Conservation (phyloP, 495 filamentous ascomycete genomes). For the Podospora tetraspora region DNA sequence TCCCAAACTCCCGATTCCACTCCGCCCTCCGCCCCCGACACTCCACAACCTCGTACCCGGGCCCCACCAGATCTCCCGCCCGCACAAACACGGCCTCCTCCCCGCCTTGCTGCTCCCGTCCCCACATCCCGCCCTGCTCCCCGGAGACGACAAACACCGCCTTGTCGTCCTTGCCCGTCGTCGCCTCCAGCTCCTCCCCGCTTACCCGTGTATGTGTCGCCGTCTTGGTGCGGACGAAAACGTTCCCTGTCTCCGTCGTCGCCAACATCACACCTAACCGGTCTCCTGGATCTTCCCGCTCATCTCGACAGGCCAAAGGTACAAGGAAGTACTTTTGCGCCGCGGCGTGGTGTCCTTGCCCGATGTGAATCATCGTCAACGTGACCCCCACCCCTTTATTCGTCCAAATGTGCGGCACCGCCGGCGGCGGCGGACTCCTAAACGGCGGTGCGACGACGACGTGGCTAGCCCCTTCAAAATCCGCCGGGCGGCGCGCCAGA, state of each 20-base stretch:
- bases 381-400: constrained; percentile 26
- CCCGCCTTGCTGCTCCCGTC: background rate
- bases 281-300: constrained; percentile 9
- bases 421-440: background rate
- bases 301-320: constrained; percentile 18
- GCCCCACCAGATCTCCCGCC: constrained; percentile 19
- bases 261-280: constrained; percentile 21
- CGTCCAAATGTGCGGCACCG: constrained; percentile 15
- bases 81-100: constrained; percentile 23
- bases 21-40: constrained; percentile 8
- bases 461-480: constrained; percentile 18
- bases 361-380: constrained; percentile 11
- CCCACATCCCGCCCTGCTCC: background rate
- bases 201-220: constrained; percentile 14
- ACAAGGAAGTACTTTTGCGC: constrained; percentile 16
- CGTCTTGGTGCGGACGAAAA: constrained; percentile 21
- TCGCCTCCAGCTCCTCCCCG: constrained; percentile 2
- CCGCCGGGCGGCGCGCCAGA: constrained; percentile 16
- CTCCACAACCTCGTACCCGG: constrained; percentile 23
- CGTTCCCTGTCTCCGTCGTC: constrained; percentile 15
- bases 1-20: constrained; percentile 23
- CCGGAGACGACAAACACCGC: constrained; percentile 19
- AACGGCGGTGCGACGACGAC: constrained; percentile 11
- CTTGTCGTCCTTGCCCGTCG: constrained; percentile 2
- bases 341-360: background rate